phyloP scores from a whole-genome alignment of 371 early-diverging fungal genomes.

The Parasitella parasitica region DNA sequence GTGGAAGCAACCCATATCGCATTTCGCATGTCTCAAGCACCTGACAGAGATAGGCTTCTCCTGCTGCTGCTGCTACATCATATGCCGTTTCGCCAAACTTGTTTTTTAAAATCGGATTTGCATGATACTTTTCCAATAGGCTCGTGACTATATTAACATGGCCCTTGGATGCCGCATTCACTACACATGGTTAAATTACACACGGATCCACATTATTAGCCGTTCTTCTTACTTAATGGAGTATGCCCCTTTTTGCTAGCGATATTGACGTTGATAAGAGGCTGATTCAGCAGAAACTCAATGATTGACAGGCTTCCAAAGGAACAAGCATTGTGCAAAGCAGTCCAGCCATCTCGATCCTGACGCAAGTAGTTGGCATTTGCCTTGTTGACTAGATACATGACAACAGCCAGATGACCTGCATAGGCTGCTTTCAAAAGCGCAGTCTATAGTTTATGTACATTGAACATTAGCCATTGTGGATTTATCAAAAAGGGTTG shows the following conservation, averaged over 20 bases:
- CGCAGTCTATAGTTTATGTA: constrained; percentile 73
- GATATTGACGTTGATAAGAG: constrained; percentile 50
- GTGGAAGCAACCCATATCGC: neutral
- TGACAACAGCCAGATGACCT: constrained; percentile 57
- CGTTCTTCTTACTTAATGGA: constrained; percentile 58
- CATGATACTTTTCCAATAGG: constrained; percentile 48
- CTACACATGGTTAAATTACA: constrained; percentile 40
- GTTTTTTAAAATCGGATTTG: constrained; percentile 60
- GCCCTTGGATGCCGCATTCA: constrained; percentile 70
- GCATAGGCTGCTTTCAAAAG: constrained; percentile 71
- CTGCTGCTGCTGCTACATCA: constrained; percentile 66
- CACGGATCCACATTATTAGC: neutral
- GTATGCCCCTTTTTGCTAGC: constrained; percentile 60
- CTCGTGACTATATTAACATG: constrained; percentile 52
- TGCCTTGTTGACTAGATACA: constrained; percentile 47
- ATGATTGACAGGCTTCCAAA: constrained; percentile 52
- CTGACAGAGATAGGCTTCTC: constrained; percentile 59
- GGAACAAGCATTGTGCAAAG: constrained; percentile 73
- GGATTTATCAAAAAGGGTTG: neutral
- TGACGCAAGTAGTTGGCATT: constrained; percentile 54
- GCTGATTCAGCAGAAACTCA: constrained; percentile 39
- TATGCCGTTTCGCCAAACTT: constrained; percentile 68
- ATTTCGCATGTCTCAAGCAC: constrained; percentile 54
- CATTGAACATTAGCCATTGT: neutral
- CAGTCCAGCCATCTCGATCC: constrained; percentile 78